phyloP scores from a whole-genome alignment of 2,329 filamentous ascomycete genomes.

The Colletotrichum shisoi region DNA sequence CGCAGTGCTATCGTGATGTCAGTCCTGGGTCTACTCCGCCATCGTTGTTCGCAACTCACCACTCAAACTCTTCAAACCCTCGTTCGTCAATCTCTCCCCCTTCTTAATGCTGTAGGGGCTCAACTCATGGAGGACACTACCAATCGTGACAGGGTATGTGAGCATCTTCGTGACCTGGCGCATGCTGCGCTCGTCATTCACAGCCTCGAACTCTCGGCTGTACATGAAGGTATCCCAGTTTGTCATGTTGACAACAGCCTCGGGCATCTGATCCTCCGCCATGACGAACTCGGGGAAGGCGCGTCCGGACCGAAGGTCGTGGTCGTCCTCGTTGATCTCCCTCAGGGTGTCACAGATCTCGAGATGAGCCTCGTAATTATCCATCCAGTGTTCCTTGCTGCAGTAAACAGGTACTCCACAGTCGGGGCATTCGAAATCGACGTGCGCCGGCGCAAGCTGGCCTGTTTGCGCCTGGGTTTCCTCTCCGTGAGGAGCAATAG shows the following conservation, averaged over 20 bases:
- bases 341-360: slow-evolving; percentile 89
- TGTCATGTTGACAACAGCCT: slow-evolving; percentile 93
- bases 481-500: slow-evolving; percentile 70
- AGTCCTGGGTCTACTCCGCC: not conserved
- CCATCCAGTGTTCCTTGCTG: slow-evolving; percentile 92
- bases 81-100: slow-evolving; percentile 78
- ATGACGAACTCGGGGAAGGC: slow-evolving; percentile 95
- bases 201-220: slow-evolving; percentile 86
- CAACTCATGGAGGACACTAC: slow-evolving; percentile 89
- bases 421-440: slow-evolving; percentile 93
- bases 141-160: slow-evolving; percentile 92
- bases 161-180: slow-evolving; percentile 90
- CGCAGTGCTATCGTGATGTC: slow-evolving; percentile 70
- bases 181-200: slow-evolving; percentile 90
- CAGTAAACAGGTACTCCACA: slow-evolving; percentile 95
- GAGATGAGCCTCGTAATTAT: slow-evolving; percentile 91
- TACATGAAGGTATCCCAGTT: slow-evolving; percentile 99
- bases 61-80: slow-evolving; percentile 92
- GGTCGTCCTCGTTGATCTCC: slow-evolving; percentile 97
- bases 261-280: slow-evolving; percentile 87
- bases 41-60: slow-evolving; percentile 63
- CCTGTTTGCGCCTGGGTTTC: slow-evolving; percentile 64
- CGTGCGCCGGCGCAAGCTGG: slow-evolving; percentile 75
- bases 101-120: slow-evolving; percentile 87
- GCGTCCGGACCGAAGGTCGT: slow-evolving; percentile 88